Evolutionary conservation across 768 basidiomycete species (phyloP).

Genomic region (Agrocybe pediades): DNA sequence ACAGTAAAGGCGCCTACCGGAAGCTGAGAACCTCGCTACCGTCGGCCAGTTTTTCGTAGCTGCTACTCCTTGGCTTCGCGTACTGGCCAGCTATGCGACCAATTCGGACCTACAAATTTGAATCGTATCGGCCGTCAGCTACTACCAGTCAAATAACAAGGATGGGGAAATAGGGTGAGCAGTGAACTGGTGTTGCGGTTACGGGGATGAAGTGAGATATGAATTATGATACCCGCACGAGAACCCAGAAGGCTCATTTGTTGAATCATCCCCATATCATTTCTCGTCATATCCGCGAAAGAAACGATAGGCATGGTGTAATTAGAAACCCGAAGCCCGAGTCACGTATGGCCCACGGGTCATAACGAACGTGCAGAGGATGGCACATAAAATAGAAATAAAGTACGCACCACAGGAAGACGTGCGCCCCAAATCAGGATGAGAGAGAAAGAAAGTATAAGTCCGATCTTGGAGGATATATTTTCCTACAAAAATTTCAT

Average conservation of each 20-base stretch:
- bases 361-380: neutral
- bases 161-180: neutral
- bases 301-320: neutral
- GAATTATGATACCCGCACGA: slow-evolving; percentile 6
- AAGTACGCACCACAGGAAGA: slow-evolving; percentile 76
- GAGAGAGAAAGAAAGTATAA: slow-evolving; percentile 93
- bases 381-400: neutral
- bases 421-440: slow-evolving; percentile 94
- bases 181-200: neutral
- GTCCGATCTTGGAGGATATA: slow-evolving; percentile 83
- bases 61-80: slow-evolving; percentile 89
- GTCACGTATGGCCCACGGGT: neutral
- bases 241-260: neutral
- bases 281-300: slow-evolving; percentile 1
- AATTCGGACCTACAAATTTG: slow-evolving; percentile 60
- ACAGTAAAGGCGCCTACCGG: slow-evolving; percentile 50
- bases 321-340: neutral
- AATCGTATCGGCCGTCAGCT: neutral
- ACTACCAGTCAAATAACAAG: neutral
- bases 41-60: slow-evolving; percentile 70
- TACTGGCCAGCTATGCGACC: slow-evolving; percentile 97
- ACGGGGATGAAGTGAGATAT: slow-evolving; percentile 1
- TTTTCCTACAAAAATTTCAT: slow-evolving; percentile 59
- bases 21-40: slow-evolving; percentile 84
- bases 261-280: neutral